Base-by-base conservation (phyloP, 164 flowering plant species). In the Magnolia sinica region DNA sequence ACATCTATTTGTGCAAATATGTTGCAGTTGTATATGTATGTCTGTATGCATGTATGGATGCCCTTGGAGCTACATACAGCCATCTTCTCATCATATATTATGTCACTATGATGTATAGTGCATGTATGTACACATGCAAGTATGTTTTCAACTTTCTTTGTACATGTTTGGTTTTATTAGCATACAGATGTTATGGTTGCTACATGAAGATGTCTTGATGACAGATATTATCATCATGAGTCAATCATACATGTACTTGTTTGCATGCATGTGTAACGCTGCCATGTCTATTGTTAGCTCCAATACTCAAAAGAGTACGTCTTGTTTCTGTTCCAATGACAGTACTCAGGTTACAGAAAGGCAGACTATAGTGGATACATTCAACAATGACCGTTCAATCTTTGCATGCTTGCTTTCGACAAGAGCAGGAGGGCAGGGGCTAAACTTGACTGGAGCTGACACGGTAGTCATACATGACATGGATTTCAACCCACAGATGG, bases 401-500 rank as follows among this genome's bases (percentile, higher is more conserved):
- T 91, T 91, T 85, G 99, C 97, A 37, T 96, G 99, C 85, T 84
- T 96, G 87, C 86, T 96, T 72, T 96, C 99, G 22, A 96, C 99
- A 45, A 86, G 98, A 83, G 99, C 98, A 77, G 98, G 98, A 27
- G 99, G 99, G 13, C 99, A 96, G 79, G 99, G 98, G 7, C 80
- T 93, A 86, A 96, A 93, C 85, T 84, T 96, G 84, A 90, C 87
- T 52, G 97, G 99, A 77, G 99, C 99, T 31, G 99, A 96, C 72
- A 93, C 97, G 63, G 98, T 96, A 18, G 82, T 96, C 79, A 93
- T 96, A 72, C 99, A 96, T 83, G 97, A 96, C 86, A 89, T 96
- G 99, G 98, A 96, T 88, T 96, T 93, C 81, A 96, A 96, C 79
- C 99, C 98, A 50, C 99, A 96, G 82, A 90, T 96, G 78, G 99